Conservation (phyloP, 768 basidiomycete genomes). For the Serendipita sp. region DNA sequence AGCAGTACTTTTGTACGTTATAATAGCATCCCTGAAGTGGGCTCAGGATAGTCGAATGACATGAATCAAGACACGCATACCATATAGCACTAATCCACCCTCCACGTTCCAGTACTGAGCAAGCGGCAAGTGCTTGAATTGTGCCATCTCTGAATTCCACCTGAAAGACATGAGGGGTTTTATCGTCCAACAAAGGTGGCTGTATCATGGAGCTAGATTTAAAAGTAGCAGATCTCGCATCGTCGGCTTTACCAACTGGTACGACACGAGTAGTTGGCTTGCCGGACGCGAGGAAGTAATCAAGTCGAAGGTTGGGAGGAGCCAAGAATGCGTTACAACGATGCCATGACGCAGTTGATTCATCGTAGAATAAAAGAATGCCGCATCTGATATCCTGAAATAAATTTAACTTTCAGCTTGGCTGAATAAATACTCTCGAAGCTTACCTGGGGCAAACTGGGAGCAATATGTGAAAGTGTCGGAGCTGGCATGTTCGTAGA, state of each 20-base stretch:
- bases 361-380: background rate
- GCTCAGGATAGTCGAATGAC: background rate
- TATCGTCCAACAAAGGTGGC: background rate
- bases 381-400: background rate
- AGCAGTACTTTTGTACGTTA: background rate
- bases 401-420: background rate
- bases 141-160: conserved; percentile 38
- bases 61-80: conserved; percentile 23
- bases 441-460: background rate
- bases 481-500: background rate
- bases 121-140: conserved; percentile 46
- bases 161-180: conserved; percentile 39
- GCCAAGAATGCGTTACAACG: background rate
- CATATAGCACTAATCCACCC: conserved; percentile 64
- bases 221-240: background rate
- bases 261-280: background rate
- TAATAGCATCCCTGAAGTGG: background rate
- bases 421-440: background rate
- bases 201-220: background rate
- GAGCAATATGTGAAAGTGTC: background rate
- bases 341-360: background rate
- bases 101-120: conserved; percentile 45
- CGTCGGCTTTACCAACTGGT: background rate
- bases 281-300: background rate
- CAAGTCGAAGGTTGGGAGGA: background rate